Base-by-base conservation (phyloP, 2,329 filamentous ascomycete species). In the Cladosporium sp. region DNA sequence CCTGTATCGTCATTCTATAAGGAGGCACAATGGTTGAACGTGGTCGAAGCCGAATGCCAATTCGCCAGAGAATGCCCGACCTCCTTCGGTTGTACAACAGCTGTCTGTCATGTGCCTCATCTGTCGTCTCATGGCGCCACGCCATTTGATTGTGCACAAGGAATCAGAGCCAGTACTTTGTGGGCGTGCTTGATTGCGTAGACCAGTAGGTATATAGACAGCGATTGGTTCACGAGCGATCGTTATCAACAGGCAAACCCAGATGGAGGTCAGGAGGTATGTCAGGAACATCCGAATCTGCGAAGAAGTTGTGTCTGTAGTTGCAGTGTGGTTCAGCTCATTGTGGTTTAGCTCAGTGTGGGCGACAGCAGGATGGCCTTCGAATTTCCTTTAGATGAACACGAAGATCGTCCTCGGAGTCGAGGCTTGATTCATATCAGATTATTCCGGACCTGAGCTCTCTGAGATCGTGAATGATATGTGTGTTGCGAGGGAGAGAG, bases 101-200 rank as follows among this genome's bases (percentile, higher is more conserved):
- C 1, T 37, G 44, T 11, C 16, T 35, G 16, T 37, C 46, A 62
- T 62, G 59, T 40, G 44, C 46, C 53, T 62, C 46, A 52, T n/a
- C 40, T 50, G 56, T 23, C 23, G 16, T 59, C 23, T 4, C n/a
- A 29, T 40, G 16, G 58, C 35, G 58, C 28, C 37, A 21, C 44
- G 31, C 58, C 59, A 14, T 26, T 11, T n/a, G 10, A 29, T 28
- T 26, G 6, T 11, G 59, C 12, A n/a, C 28, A 26, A 52, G 29
- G 40, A 10, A 23, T 16, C 59, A 62, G 59, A 62, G 59, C 59
- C 59, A 62, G 53, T 62, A 53, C 28, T 26, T 62, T 28, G 29
- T 62, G 29, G 21, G 59, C 59, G 59, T 62, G 59, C 26, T 18
- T 12, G 2, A 10, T n/a, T 7, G 8, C 6, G 18, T 5, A 21